Evolutionary conservation across 1,139 yeast species (phyloP).

Genomic region (Groenewaldozyma sp.): DNA sequence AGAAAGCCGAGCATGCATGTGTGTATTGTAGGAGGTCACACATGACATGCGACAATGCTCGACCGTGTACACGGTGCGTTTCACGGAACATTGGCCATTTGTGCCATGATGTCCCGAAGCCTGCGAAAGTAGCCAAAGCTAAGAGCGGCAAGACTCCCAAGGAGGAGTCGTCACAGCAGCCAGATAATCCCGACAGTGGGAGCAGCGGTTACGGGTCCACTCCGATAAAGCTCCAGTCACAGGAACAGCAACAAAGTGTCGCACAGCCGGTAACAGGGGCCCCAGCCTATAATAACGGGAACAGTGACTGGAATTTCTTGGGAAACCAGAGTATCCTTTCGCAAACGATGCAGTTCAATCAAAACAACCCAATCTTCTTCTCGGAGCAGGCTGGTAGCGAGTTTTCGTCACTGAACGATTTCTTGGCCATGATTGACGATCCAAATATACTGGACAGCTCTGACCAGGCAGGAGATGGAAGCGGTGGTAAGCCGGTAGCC

Average conservation of each 20-base stretch:
- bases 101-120: constrained; percentile 79
- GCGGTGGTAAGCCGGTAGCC: background rate
- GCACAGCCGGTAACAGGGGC: background rate
- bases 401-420: constrained; percentile 82
- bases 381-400: constrained; percentile 93
- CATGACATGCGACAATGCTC: constrained; percentile 72
- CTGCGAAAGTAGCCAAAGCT: too few relatives aligned
- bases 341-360: constrained; percentile 22
- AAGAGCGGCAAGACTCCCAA: background rate
- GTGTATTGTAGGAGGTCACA: constrained; percentile 89
- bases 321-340: constrained; percentile 19
- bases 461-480: background rate
- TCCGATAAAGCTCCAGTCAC: constrained; percentile 1
- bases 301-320: constrained; percentile 19
- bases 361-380: constrained; percentile 49
- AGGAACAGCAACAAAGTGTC: constrained; percentile 4
- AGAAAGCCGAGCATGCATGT: constrained; percentile 51
- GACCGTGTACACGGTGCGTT: constrained; percentile 85
- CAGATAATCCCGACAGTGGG: background rate
- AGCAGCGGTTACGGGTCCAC: background rate
- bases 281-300: background rate
- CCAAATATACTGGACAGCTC: constrained; percentile 35
- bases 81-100: constrained; percentile 83
- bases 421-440: constrained; percentile 83
- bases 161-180: background rate